A percentile compares a stretch with the other conserved stretches of the same genome.
Conservation (phyloP, 495 filamentous ascomycete genomes). For the Aspergillus coremiiformis region DNA sequence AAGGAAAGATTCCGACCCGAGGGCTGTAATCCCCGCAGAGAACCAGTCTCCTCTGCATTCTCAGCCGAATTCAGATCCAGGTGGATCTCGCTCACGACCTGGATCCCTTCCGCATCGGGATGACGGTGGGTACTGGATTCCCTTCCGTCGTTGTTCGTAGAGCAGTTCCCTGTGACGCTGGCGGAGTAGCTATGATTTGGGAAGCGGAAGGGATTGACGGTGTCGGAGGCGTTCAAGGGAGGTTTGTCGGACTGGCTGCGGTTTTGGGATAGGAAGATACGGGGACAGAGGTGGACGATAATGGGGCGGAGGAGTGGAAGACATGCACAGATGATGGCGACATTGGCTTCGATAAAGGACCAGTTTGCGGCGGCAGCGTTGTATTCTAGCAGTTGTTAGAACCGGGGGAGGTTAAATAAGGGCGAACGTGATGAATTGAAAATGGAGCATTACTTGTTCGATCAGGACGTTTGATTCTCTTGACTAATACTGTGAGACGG, state of each 20-base stretch:
- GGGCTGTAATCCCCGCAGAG: neutral
- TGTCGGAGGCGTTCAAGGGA: constrained; percentile 6
- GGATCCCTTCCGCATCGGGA: constrained; percentile 18
- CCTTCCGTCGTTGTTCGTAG: neutral
- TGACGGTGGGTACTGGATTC: neutral
- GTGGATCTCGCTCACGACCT: constrained; percentile 27
- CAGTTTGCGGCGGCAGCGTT: constrained; percentile 52
- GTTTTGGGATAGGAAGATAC: constrained; percentile 15
- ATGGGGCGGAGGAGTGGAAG: constrained; percentile 77
- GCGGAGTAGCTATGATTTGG: constrained; percentile 24
- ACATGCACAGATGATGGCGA: constrained; percentile 75
- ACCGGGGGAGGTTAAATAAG: neutral
- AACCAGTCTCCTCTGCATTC: neutral
- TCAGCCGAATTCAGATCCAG: constrained; percentile 11
- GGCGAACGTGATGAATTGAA: neutral
- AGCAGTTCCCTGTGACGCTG: constrained; percentile 17
- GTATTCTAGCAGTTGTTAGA: constrained; percentile 16
- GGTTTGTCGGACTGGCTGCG: constrained; percentile 14
- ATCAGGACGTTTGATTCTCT: constrained; percentile 7
- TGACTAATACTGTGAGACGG: constrained; percentile 21
- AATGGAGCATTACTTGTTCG: constrained; percentile 18
- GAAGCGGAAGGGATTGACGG: neutral
- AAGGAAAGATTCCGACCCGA: neutral
- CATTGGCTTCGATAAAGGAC: constrained; percentile 77
- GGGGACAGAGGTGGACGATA: constrained; percentile 61